Base-by-base conservation (phyloP, 2,329 filamentous ascomycete genomes). In the Talaromyces atroroseus region DNA sequence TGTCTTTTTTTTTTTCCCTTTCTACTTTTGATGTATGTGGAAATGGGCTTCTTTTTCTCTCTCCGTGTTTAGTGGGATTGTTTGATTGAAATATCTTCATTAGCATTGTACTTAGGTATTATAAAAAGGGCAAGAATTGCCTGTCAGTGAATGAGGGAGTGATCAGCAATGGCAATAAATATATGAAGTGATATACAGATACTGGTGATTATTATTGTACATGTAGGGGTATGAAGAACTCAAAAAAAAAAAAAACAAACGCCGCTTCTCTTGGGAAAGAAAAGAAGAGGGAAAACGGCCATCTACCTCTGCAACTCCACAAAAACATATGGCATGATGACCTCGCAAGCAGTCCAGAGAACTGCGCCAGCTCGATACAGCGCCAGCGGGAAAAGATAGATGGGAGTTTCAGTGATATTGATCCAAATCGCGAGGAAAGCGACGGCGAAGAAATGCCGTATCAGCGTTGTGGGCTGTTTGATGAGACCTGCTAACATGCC, bases 401-500 rank as follows among this genome's bases (percentile, higher is more conserved):
- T 65, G 48, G 77, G 76, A 1, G 79, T 64, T 60, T 80, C 70
- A 67, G 80, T 67, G 68, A 79, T 77, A 61, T 85, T 73, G 45
- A 86, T 73, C 87, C 89, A 95, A 62, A 97, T 90, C 24, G 87
- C 85, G 62, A 95, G 82, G 63, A 97, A 85, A 2, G 94, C 94
- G 32, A 99, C 94, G 26, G 86, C 83, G 76, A 96, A 99, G 77
- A 99, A 99, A 74, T 99, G 94, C 70, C 88, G 89, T 64, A 94
- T 86, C 40, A 99, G 83, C 40, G 91, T 81, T 52, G 85, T 72
- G 0, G 94, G 94, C 54, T 85, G 82, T 50, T 86, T 82, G 62
- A 95, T 86, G 57, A 97, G 81, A 14, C 91, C 94, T 0, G 84
- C 90, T 8, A 99, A 79, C 58, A 99, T 77, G 29, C 89, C 88